Percentiles rank a stretch among this genome's conserved stretches.
Conservation (phyloP, 2,329 filamentous ascomycete genomes). For the Penicillium sp. region DNA sequence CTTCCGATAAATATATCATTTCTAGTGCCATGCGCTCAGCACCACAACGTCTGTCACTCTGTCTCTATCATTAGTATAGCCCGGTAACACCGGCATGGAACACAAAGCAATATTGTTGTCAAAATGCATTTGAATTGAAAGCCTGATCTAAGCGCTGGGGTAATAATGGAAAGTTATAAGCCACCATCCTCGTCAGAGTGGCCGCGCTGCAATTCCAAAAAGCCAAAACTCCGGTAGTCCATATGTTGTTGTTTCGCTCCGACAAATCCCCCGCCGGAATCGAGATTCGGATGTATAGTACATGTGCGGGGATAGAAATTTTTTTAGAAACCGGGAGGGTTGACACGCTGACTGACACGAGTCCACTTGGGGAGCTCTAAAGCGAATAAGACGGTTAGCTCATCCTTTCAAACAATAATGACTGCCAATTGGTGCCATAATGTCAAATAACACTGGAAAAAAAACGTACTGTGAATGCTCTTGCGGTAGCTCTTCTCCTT, state of each 20-base stretch:
- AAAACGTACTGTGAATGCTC: slow-evolving; percentile 88
- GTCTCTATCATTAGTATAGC: slow-evolving; percentile 7
- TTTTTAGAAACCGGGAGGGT: slow-evolving; percentile 84
- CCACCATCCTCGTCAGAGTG: slow-evolving; percentile 13
- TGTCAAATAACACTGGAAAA: background rate
- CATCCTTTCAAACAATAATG: background rate
- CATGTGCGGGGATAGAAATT: slow-evolving; percentile 20
- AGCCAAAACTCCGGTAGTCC: slow-evolving; percentile 37
- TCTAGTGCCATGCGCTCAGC: slow-evolving; percentile 17
- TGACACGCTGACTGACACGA: slow-evolving; percentile 86
- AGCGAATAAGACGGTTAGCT: slow-evolving; percentile 8
- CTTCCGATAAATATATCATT: slow-evolving; percentile 7
- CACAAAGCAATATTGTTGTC: background rate
- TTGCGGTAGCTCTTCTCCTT: slow-evolving; percentile 96
- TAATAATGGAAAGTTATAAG: slow-evolving; percentile 28
- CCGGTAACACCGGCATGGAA: slow-evolving; percentile 1
- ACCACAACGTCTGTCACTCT: background rate
- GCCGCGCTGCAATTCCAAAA: slow-evolving; percentile 26
- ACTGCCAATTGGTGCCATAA: background rate
- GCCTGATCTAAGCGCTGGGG: slow-evolving; percentile 23
- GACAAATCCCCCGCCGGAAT: slow-evolving; percentile 7
- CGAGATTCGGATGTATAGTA: slow-evolving; percentile 31
- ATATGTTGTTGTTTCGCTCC: slow-evolving; percentile 25
- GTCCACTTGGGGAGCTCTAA: slow-evolving; percentile 89
- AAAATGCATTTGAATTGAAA: slow-evolving; percentile 20